Conservation (phyloP, 1,284 basidiomycete species). For the Heterobasidion parviporum region DNA sequence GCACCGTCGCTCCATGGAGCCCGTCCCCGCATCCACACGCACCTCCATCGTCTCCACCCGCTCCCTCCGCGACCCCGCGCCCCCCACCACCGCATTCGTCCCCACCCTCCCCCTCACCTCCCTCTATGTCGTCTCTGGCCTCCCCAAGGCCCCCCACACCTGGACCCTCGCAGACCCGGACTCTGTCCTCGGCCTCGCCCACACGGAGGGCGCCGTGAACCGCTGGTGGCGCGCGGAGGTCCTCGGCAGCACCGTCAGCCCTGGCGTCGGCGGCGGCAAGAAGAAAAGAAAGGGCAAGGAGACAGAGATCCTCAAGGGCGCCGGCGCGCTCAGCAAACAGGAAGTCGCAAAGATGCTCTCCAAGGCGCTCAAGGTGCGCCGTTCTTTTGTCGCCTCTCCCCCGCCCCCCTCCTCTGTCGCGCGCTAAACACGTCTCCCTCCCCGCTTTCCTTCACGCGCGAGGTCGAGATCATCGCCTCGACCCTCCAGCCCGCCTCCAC, state of each 20-base stretch:
- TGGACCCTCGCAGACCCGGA: slow-evolving; percentile 93
- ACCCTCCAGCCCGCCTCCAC: slow-evolving; percentile 87
- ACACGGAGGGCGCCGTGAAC: slow-evolving; percentile 81
- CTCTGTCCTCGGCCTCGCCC: slow-evolving; percentile 75
- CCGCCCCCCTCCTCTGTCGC: too few relatives aligned
- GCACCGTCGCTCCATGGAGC: slow-evolving; percentile 71
- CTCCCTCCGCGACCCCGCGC: slow-evolving; percentile 51
- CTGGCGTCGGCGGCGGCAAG: slow-evolving; percentile 61
- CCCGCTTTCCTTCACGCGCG: slow-evolving; percentile 81
- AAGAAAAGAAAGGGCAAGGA: slow-evolving; percentile 56
- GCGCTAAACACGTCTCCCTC: slow-evolving; percentile 2
- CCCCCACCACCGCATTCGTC: slow-evolving; percentile 34
- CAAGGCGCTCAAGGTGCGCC: slow-evolving; percentile 78
- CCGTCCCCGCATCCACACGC: slow-evolving; percentile 65
- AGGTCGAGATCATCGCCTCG: slow-evolving; percentile 92
- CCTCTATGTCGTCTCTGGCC: slow-evolving; percentile 77
- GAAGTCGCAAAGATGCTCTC: slow-evolving; percentile 84
- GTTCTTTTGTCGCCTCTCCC: neutral
- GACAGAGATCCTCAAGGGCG: slow-evolving; percentile 56
- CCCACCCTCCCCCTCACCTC: slow-evolving; percentile 71
- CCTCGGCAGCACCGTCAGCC: slow-evolving; percentile 80
- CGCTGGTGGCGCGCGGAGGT: slow-evolving; percentile 95
- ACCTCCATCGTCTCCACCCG: slow-evolving; percentile 71
- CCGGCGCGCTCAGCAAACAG: slow-evolving; percentile 69
- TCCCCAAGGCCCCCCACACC: slow-evolving; percentile 81